Conservation (phyloP, 306 rosid genomes). For the Cucumis cinereus region DNA sequence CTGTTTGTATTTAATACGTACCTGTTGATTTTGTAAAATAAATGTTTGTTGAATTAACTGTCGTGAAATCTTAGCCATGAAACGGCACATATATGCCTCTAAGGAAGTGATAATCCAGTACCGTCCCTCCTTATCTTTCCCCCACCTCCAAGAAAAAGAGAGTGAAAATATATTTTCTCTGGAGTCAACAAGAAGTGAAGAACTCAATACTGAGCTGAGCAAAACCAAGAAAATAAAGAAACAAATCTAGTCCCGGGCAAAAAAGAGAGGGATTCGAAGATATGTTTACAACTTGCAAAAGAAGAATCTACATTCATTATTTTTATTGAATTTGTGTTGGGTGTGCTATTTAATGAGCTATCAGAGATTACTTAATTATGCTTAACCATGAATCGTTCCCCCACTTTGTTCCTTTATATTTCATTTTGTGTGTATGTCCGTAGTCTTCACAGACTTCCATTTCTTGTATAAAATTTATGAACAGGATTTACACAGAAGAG, state of each 20-base stretch:
- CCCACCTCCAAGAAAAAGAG: background rate
- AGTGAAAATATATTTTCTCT: background rate
- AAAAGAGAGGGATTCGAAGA: background rate
- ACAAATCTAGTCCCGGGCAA: background rate
- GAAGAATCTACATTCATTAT: background rate
- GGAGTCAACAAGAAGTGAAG: background rate
- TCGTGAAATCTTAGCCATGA: background rate
- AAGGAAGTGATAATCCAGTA: background rate
- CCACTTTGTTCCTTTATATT: background rate
- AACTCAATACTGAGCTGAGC: background rate
- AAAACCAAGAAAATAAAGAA: background rate
- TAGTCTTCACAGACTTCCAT: background rate
- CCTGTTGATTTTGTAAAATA: background rate
- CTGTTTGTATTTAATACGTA: background rate
- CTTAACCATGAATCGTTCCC: background rate
- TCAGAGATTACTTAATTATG: background rate
- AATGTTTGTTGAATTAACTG: background rate
- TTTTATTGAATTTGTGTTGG: background rate
- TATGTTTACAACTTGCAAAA: background rate
- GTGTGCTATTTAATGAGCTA: background rate
- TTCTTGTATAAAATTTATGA: background rate
- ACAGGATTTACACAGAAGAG: constrained; percentile 48
- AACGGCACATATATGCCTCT: background rate
- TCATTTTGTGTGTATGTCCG: background rate
- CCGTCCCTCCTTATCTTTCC: background rate